phyloP scores from a whole-genome alignment of 1,284 basidiomycete genomes.

The Anthracocystis walkeri region DNA sequence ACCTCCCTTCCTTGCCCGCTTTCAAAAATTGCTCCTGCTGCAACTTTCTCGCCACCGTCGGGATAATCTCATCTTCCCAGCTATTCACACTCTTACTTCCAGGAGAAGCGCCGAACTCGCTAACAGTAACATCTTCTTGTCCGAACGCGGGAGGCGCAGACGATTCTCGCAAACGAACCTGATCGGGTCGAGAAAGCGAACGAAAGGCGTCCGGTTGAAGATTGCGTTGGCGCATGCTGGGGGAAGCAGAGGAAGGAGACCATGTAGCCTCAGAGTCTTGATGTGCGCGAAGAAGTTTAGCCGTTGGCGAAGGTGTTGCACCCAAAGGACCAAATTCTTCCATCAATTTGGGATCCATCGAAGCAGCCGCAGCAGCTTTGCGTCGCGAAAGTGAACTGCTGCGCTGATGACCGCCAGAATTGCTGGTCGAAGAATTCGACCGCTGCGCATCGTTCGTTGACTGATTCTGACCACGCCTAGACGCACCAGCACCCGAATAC shows the following conservation, averaged over 20 bases:
- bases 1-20: slow-evolving; percentile 30
- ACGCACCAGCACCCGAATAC: background rate
- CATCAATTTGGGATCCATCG: slow-evolving; percentile 41
- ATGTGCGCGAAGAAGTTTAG: slow-evolving; percentile 29
- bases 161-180: slow-evolving; percentile 18
- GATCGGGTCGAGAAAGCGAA: slow-evolving; percentile 21
- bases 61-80: slow-evolving; percentile 62
- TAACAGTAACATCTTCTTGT: background rate
- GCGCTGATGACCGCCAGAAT: slow-evolving; percentile 22
- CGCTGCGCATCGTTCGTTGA: slow-evolving; percentile 8
- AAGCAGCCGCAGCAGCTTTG: slow-evolving; percentile 17
- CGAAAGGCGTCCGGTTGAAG: slow-evolving; percentile 46
- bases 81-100: slow-evolving; percentile 39
- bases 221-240: slow-evolving; percentile 13
- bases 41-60: slow-evolving; percentile 54
- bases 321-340: slow-evolving; percentile 59
- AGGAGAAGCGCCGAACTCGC: slow-evolving; percentile 23
- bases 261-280: slow-evolving; percentile 7
- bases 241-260: background rate
- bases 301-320: slow-evolving; percentile 28
- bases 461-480: slow-evolving; percentile 5
- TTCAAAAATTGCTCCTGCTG: slow-evolving; percentile 53
- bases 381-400: slow-evolving; percentile 28
- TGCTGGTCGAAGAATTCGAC: background rate
- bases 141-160: slow-evolving; percentile 40